Conservation (phyloP, 176 grass and related monocot genomes). For the Otatea glauca region DNA sequence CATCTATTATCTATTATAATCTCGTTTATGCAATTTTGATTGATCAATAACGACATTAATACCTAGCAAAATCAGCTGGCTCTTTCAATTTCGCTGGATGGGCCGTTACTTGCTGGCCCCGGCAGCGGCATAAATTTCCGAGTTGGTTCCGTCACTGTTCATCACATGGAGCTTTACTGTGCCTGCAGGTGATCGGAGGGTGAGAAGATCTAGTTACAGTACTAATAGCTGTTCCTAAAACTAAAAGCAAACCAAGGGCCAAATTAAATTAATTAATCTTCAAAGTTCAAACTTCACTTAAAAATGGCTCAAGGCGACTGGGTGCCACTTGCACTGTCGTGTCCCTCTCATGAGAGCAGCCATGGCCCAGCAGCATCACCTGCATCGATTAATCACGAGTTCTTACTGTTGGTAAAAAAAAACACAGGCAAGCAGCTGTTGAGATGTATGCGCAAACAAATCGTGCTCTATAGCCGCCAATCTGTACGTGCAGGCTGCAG, state of each 20-base stretch:
- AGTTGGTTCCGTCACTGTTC: conserved; percentile 30
- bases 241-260: not conserved
- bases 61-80: not conserved
- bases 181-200: conserved; percentile 36
- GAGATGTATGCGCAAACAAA: not conserved
- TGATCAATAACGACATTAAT: too few relatives aligned
- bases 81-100: conserved; percentile 26
- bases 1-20: too few relatives aligned
- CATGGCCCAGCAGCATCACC: not conserved
- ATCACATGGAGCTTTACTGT: conserved; percentile 34
- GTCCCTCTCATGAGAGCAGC: not conserved
- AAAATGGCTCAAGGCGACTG: not conserved
- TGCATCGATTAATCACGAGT: not conserved
- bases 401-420: conserved; percentile 15
- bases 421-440: not conserved
- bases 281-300: not conserved
- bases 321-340: not conserved
- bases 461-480: not conserved
- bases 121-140: conserved; percentile 42
- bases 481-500: conserved; percentile 6
- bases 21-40: too few relatives aligned
- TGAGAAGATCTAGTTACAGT: conserved; percentile 11
- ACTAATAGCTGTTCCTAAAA: not conserved
- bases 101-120: conserved; percentile 2
- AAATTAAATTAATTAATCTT: not conserved